Conservation (phyloP, 768 basidiomycete species). For the Mycena epipterygia region DNA sequence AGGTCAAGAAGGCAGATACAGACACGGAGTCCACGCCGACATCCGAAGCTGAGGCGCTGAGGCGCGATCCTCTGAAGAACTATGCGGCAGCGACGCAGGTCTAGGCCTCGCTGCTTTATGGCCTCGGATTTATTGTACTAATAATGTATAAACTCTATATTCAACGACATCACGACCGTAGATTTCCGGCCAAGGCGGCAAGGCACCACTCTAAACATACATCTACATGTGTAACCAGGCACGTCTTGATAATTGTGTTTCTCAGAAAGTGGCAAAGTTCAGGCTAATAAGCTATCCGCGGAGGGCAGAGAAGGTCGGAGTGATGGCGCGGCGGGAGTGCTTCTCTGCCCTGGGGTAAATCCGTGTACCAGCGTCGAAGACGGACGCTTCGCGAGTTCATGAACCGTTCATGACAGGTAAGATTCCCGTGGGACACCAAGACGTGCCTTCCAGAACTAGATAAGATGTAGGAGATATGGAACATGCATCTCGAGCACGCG, state of each 20-base stretch:
- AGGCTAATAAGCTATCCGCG: conserved; percentile 29
- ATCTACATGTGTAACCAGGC: conserved; percentile 9
- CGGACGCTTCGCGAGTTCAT: conserved; percentile 10
- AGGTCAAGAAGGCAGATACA: conserved; percentile 64
- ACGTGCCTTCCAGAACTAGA: conserved; percentile 25
- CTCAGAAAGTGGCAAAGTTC: conserved; percentile 8
- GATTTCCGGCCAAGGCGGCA: conserved; percentile 15
- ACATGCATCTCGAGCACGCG: not conserved
- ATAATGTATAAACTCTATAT: conserved; percentile 29
- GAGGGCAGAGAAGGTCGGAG: conserved; percentile 20
- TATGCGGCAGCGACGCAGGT: conserved; percentile 50
- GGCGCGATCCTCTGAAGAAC: conserved; percentile 87
- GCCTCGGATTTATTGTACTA: conserved; percentile 27
- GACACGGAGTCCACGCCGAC: conserved; percentile 58
- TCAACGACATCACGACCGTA: conserved; percentile 12
- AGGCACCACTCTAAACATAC: conserved; percentile 1
- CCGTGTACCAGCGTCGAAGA: conserved; percentile 21
- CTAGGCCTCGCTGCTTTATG: not conserved
- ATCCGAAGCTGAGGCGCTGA: conserved; percentile 82
- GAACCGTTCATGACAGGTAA: conserved; percentile 15
- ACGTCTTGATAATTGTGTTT: conserved; percentile 4
- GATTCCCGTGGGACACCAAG: conserved; percentile 17
- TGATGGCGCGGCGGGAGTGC: conserved; percentile 15
- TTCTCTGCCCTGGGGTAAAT: not conserved
- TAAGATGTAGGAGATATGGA: conserved; percentile 10